A percentile compares a stretch with the other conserved stretches of the same genome.
These are phyloP conservation scores for Scheffersomyces titani DNA, from an alignment of 1,139 yeast species.

Conservation along the genomic window DNA sequence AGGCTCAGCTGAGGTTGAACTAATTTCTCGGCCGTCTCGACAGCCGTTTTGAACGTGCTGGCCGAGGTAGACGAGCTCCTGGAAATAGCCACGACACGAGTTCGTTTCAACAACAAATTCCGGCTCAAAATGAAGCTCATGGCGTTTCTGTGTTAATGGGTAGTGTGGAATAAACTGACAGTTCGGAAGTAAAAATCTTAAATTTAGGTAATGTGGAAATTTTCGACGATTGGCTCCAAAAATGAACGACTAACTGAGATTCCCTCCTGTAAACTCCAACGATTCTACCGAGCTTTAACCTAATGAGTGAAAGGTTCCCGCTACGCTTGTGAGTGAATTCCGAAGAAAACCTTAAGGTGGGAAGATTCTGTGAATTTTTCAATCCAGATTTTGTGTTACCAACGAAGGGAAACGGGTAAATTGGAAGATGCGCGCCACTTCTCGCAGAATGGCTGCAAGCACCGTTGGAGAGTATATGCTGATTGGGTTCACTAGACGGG, in stretches of 20 bases:
- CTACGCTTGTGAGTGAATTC: not conserved
- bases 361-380: not conserved
- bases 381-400: not conserved
- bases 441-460: not conserved
- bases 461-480: too few species aligned
- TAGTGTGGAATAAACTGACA: not conserved
- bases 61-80: constrained; percentile 2
- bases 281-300: not conserved
- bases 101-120: not conserved
- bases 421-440: not conserved
- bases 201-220: not conserved
- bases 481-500: not conserved
- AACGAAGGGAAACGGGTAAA: too few species aligned
- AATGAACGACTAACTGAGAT: not conserved
- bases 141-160: not conserved
- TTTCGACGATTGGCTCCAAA: not conserved
- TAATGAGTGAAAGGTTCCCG: not conserved
- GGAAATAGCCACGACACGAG: not conserved
- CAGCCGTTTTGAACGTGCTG: constrained; percentile 52
- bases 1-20: constrained; percentile 68
- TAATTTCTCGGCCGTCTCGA: constrained; percentile 75
- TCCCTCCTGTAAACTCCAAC: not conserved
- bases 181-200: not conserved
- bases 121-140: not conserved
- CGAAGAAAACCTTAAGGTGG: not conserved